Evolutionary conservation across 164 flowering plant species (phyloP), one percentile per base, ranked within the genome.

Genomic region (Dillenia turbinata): DNA sequence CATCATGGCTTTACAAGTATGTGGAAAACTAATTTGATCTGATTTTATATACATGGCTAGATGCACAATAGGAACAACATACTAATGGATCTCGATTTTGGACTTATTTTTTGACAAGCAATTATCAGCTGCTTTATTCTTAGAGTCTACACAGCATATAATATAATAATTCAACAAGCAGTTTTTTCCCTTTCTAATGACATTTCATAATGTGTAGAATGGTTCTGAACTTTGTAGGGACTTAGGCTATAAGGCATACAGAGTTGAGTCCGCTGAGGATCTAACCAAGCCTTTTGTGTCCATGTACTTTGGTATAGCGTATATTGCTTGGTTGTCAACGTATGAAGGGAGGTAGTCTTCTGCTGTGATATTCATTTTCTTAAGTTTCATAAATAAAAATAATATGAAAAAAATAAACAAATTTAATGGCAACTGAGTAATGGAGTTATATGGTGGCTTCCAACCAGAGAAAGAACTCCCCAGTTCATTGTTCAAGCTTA

Each of bases 241-340:
- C 67, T 47, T 86, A 77, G 92, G 88, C 43, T 86, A 74, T 74
- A 82, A 75, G 67, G 91, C 85, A 46, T 86, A 90, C 77, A 71
- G 47, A 66, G 77, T 85, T 2, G 72, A 86, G 46, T 79, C 90
- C 24, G 82, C 45, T 33, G 93, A 81, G 53, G 93, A 90, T 72
- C 83, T 92, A 49, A 73, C 69, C 58, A 81, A 74, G 64, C 98
- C 98, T 19, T 90, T 92, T 52, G 75, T 73, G 8, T 88, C 98
- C 57, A 83, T 90, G 88, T 92, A 92, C 81, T 90, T 88, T 56
- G 96, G 92, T 69, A 88, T 96, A 22, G 96, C 98, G 52, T 92
- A 88, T 67, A 55, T 85, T 74, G 70, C 73, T 45, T 88, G 93
- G 90, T 70, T 92, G 71, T 80, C 92, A 19, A 73, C 81, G 65